These are phyloP conservation scores for Aspergillus sparsus DNA, from an alignment of 495 filamentous ascomycete species.

Conservation along the genomic window DNA sequence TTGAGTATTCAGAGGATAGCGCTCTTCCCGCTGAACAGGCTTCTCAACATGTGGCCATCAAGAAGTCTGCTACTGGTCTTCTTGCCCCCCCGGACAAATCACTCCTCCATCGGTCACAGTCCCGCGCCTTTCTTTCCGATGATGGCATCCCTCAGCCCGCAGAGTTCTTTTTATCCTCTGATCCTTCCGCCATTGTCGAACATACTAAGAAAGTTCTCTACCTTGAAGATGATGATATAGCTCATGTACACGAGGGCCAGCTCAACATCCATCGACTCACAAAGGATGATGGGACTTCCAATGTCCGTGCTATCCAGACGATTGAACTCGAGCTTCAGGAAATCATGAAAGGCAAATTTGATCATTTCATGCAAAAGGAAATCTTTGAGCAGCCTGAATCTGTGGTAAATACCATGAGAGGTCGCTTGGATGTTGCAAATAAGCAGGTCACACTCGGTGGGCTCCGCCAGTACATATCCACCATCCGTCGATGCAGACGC, in stretches of 20 bases:
- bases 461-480: conserved; percentile 90
- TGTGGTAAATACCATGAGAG: conserved; percentile 99
- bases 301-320: conserved; percentile 96
- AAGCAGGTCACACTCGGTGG: conserved; percentile 95
- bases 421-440: conserved; percentile 88
- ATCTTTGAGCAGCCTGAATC: conserved; percentile 99
- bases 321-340: conserved; percentile 98
- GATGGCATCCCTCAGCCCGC: conserved; percentile 97
- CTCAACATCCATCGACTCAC: conserved; percentile 97
- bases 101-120: conserved; percentile 95
- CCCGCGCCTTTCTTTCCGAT: conserved; percentile 96
- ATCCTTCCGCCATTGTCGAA: conserved; percentile 97
- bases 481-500: conserved; percentile 91
- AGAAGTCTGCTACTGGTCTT: conserved; percentile 81
- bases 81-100: conserved; percentile 93
- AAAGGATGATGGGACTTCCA: conserved; percentile 94
- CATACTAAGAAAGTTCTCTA: conserved; percentile 99
- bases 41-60: conserved; percentile 93
- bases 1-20: conserved; percentile 87
- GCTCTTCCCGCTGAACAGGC: conserved; percentile 91
- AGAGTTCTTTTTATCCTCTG: conserved; percentile 97
- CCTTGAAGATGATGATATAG: conserved; percentile 98
- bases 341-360: conserved; percentile 99
- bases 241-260: conserved; percentile 97
- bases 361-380: conserved; percentile 99